Conservation (phyloP, 352 stramenopile genomes). For the Nothophytophthora sp. region DNA sequence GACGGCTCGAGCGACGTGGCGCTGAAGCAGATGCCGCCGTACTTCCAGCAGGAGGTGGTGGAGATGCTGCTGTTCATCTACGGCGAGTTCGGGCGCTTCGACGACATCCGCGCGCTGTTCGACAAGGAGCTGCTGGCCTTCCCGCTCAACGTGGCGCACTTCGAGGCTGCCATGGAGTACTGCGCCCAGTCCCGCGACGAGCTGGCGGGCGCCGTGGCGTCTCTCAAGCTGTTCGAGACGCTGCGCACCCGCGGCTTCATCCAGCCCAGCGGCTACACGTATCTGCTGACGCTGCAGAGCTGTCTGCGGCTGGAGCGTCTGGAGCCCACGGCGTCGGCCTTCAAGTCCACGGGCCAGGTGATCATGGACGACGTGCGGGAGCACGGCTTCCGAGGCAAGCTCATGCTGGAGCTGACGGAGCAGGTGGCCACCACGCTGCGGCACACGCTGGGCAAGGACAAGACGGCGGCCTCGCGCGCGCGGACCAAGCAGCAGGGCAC, state of each 20-base stretch:
- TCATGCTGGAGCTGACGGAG: constrained; percentile 27
- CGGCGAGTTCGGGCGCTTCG: constrained; percentile 49
- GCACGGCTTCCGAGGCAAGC: constrained; percentile 41
- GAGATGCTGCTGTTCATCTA: constrained; percentile 77
- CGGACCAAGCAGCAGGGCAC: constrained; percentile 9
- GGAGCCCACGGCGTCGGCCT: constrained; percentile 28
- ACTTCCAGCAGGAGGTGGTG: constrained; percentile 65
- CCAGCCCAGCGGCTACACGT: constrained; percentile 73
- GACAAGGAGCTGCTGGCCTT: constrained; percentile 51
- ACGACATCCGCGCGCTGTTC: constrained; percentile 48
- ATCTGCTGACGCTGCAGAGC: constrained; percentile 68
- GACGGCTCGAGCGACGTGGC: constrained; percentile 33
- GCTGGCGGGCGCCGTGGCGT: constrained; percentile 39
- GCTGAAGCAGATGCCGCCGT: constrained; percentile 51
- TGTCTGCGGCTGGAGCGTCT: constrained; percentile 54
- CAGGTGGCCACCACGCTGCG: constrained; percentile 24
- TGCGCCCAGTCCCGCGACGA: constrained; percentile 28
- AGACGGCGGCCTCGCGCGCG: constrained; percentile 25
- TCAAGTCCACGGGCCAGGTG: constrained; percentile 41
- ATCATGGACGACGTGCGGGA: constrained; percentile 55
- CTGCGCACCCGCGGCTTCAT: constrained; percentile 70
- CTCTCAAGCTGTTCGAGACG: constrained; percentile 74
- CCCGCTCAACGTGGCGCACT: constrained; percentile 58
- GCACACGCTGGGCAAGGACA: constrained; percentile 16
- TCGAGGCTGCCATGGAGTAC: constrained; percentile 76